Conservation (phyloP, 768 basidiomycete genomes). For the Suillus variegatus region DNA sequence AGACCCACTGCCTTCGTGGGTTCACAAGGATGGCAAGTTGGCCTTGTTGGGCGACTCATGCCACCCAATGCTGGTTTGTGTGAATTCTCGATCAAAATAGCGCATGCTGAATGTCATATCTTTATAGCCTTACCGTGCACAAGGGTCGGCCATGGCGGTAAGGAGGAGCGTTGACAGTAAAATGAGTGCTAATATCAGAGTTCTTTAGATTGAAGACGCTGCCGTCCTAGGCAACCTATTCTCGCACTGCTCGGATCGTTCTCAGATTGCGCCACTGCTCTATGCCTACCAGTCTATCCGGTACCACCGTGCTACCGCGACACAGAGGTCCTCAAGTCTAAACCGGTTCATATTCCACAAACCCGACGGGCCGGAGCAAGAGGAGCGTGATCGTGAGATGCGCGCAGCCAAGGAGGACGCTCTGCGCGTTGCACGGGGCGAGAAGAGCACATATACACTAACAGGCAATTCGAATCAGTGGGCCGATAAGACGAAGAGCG, state of each 20-base stretch:
- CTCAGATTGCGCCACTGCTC: constrained; percentile 48
- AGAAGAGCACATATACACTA: constrained; percentile 13
- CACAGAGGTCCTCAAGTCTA: constrained; percentile 49
- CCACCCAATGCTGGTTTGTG: constrained; percentile 52
- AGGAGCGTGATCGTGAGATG: constrained; percentile 53
- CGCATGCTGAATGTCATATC: not conserved
- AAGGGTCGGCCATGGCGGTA: constrained; percentile 59
- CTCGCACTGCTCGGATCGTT: constrained; percentile 42
- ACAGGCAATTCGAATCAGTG: constrained; percentile 53
- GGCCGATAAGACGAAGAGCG: constrained; percentile 56
- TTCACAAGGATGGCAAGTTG: constrained; percentile 45
- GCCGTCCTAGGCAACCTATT: constrained; percentile 50
- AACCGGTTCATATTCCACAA: constrained; percentile 61
- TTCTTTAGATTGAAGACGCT: constrained; percentile 34
- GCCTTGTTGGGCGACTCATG: constrained; percentile 55
- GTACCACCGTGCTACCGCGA: constrained; percentile 46
- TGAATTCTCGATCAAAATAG: not conserved
- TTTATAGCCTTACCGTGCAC: constrained; percentile 50
- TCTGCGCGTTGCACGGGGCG: constrained; percentile 24
- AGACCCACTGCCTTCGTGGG: constrained; percentile 49
- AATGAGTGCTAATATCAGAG: constrained; percentile 10
- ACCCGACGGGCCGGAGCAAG: constrained; percentile 54
- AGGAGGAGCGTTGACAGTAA: constrained; percentile 12
- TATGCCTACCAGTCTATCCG: constrained; percentile 56
- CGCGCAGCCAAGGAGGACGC: constrained; percentile 46